These are phyloP conservation scores for Cercophora newfieldiana DNA, from an alignment of 495 filamentous ascomycete species.

Conservation along the genomic window DNA sequence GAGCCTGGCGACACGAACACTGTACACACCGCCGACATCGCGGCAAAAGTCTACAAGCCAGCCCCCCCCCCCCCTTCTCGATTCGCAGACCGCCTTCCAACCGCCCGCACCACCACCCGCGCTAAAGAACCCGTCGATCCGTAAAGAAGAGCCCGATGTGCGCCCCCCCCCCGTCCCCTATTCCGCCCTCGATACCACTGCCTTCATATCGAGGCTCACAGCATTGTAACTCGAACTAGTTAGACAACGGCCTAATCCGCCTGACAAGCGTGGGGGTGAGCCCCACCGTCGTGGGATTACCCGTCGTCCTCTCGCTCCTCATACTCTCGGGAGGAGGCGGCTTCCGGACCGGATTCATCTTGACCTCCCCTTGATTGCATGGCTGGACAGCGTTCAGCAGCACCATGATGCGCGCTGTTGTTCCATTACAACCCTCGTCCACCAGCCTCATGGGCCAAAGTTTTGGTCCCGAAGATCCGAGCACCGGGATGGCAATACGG, in stretches of 20 bases:
- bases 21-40: background rate
- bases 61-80: background rate
- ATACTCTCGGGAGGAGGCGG: background rate
- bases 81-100: constrained; percentile 5
- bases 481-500: background rate
- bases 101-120: background rate
- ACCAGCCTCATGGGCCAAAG: too few species aligned
- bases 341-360: constrained; percentile 4
- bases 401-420: background rate
- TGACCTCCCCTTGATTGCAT: constrained; percentile 1
- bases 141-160: constrained; percentile 5
- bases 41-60: background rate
- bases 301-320: too few species aligned
- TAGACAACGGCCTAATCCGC: too few species aligned
- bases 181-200: too few species aligned
- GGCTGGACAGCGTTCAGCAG: constrained; percentile 2
- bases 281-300: too few species aligned
- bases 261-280: too few species aligned
- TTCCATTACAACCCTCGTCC: too few species aligned
- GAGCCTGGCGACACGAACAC: constrained; percentile 3
- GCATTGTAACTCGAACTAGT: too few species aligned
- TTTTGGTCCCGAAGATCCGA: background rate
- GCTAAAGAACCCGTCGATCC: constrained; percentile 4
- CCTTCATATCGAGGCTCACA: too few species aligned
- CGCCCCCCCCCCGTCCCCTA: background rate